These are phyloP conservation scores for Dictyostelium firmibasis DNA, from an alignment of 78 protist species.

Conservation along the genomic window DNA sequence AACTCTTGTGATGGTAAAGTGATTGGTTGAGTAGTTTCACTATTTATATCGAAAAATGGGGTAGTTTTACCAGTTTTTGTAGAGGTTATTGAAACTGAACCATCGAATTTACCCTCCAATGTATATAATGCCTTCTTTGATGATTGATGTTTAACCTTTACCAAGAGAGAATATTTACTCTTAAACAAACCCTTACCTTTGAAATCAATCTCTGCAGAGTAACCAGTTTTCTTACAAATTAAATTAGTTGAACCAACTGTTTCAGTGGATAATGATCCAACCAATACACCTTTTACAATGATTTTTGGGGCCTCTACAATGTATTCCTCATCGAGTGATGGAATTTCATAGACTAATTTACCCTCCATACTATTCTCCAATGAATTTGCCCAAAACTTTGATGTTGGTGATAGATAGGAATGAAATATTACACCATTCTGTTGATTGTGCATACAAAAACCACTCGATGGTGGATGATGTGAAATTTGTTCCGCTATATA, in stretches of 20 bases:
- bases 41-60: conserved; percentile 10
- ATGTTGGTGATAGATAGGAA: conserved; percentile 35
- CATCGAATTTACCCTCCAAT: conserved; percentile 57
- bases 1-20: neutral
- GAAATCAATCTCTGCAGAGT: conserved; percentile 66
- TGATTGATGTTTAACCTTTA: conserved; percentile 50
- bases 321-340: conserved; percentile 23
- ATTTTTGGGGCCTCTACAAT: conserved; percentile 65
- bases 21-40: neutral
- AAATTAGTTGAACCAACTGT: conserved; percentile 33
- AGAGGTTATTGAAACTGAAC: conserved; percentile 16
- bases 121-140: conserved; percentile 39
- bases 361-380: conserved; percentile 59
- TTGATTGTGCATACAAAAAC: conserved; percentile 35
- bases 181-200: conserved; percentile 59
- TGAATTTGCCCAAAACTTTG: conserved; percentile 68
- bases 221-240: conserved; percentile 29
- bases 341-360: conserved; percentile 21
- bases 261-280: conserved; percentile 46
- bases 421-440: conserved; percentile 27
- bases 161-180: conserved; percentile 2
- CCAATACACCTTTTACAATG: conserved; percentile 56
- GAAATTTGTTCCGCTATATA: conserved; percentile 56
- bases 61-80: conserved; percentile 39
- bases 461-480: conserved; percentile 65